Evolutionary conservation across 2,329 filamentous ascomycete genomes (phyloP).

Genomic region (Cordyceps javanica): DNA sequence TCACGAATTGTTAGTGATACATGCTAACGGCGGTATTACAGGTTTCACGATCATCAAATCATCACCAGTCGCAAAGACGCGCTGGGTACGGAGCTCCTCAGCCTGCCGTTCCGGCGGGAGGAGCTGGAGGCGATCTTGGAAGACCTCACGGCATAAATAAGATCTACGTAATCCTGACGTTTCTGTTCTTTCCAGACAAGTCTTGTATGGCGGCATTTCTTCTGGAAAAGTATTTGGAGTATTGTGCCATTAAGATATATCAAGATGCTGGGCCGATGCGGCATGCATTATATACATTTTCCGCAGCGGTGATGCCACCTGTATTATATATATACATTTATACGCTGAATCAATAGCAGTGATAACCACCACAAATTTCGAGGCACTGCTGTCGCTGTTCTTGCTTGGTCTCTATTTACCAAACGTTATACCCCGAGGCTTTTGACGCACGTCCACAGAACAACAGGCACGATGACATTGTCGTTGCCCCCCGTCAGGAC

Average conservation of each 20-base stretch:
- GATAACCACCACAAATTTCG: neutral
- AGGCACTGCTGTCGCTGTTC: no score
- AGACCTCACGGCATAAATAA: constrained; percentile 43
- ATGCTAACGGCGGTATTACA: constrained; percentile 31
- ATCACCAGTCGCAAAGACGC: constrained; percentile 82
- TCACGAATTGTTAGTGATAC: neutral
- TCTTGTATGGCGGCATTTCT: neutral
- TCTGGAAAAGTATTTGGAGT: neutral
- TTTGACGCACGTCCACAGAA: constrained; percentile 87
- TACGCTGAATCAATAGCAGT: no score
- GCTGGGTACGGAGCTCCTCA: constrained; percentile 76
- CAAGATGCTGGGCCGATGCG: neutral
- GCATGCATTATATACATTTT: neutral
- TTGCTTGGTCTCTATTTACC: no score
- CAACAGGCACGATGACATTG: constrained; percentile 92
- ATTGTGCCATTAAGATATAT: neutral
- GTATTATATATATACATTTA: neutral
- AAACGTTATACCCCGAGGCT: constrained; percentile 60
- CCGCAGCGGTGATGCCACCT: neutral
- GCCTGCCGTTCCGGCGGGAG: constrained; percentile 78
- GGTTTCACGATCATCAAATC: constrained; percentile 97
- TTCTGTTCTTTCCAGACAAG: neutral
- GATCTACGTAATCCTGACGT: neutral
- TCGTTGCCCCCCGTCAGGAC: constrained; percentile 96
- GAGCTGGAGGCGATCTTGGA: constrained; percentile 87